A percentile compares a stretch with the other conserved stretches of the same genome.
Conservation (phyloP, 2,329 filamentous ascomycete genomes). For the Xylariales sp. region DNA sequence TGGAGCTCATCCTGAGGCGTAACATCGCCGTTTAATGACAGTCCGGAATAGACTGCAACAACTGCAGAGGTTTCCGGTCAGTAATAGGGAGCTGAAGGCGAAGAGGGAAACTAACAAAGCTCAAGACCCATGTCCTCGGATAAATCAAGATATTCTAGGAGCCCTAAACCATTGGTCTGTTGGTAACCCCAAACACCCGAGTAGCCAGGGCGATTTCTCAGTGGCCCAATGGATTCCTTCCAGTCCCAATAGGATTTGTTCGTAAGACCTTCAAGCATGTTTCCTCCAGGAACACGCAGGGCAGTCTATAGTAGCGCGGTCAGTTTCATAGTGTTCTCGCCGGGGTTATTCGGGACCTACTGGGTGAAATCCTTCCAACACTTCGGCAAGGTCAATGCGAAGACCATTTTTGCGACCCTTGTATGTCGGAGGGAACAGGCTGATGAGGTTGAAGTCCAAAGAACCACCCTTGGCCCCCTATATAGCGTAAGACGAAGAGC, state of each 20-base stretch:
- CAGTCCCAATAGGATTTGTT: slow-evolving; percentile 44
- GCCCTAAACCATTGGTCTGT: slow-evolving; percentile 57
- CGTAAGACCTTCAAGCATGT: slow-evolving; percentile 50
- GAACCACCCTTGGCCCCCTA: slow-evolving; percentile 33
- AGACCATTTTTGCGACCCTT: slow-evolving; percentile 55
- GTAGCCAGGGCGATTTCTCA: slow-evolving; percentile 51
- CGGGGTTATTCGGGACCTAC: slow-evolving; percentile 32
- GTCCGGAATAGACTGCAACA: slow-evolving; percentile 53
- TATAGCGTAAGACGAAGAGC: neutral
- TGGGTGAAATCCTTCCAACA: slow-evolving; percentile 46
- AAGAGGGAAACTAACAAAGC: slow-evolving; percentile 35
- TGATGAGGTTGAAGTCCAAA: slow-evolving; percentile 54
- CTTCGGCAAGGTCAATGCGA: slow-evolving; percentile 48
- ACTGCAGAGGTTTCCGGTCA: too few species aligned
- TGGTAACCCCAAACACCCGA: slow-evolving; percentile 55
- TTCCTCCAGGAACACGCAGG: slow-evolving; percentile 61
- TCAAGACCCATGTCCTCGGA: slow-evolving; percentile 56
- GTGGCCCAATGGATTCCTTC: slow-evolving; percentile 50
- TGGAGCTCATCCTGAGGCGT: slow-evolving; percentile 48
- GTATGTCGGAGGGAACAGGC: slow-evolving; percentile 56
- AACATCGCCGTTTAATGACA: slow-evolving; percentile 48
- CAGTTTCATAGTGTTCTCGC: too few species aligned
- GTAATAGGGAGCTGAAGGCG: too few species aligned
- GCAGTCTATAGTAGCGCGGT: slow-evolving; percentile 35
- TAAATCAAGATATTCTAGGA: slow-evolving; percentile 59